Base-by-base conservation (phyloP, 768 basidiomycete species). In the Termitomyces eurrhizus region DNA sequence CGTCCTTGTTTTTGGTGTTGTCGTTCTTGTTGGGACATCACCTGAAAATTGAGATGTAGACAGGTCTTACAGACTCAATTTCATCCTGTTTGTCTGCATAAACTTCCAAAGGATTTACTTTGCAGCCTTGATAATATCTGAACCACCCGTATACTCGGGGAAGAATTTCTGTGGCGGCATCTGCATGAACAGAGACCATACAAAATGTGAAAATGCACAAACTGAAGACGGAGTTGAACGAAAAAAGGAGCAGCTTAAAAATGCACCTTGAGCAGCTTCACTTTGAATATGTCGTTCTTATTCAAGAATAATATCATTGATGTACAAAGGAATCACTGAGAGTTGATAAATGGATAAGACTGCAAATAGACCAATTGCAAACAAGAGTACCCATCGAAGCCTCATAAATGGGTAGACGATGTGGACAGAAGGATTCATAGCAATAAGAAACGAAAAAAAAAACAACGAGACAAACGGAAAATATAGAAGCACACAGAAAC, bases 271-370 rank as follows among this genome's bases (percentile, higher is more conserved):
- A 26, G 52, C 1, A 96, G 79, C 73, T 97, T 97, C 67, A 87
- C 87, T 50, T 91, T 88, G 77, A 97, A 95, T 50, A 96, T 78
- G 73, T 97, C 95, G 66, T 95, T 95, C 80, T 96, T 95, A 77
- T 94, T 95, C 62, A 95, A 74, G 83, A 95, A 95, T 51, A 95
- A 75, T 68, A 95, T 95, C 66, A 95, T 94, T 0, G 90, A 92
- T 4, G 93, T 94, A 65, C 92, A 87, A 53, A 92, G 86, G 73
- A 95, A 94, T 92, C 91, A 95, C 63, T 94, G 82, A 2, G 59
- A 60, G 46, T 54, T 54, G 37, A 60, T 48, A 11, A 60, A 21
- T 21, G 21, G 21, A 21, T 21, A 21, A 21, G 21, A 21, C 21
- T 21, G 21, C 21, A 21, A 21, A 21, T 1, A 21, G 1, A 21